A percentile compares a stretch with the other conserved stretches of the same genome.
These are phyloP conservation scores for Luffa aegyptiaca DNA, from an alignment of 306 rosid genomes.

Conservation along the genomic window DNA sequence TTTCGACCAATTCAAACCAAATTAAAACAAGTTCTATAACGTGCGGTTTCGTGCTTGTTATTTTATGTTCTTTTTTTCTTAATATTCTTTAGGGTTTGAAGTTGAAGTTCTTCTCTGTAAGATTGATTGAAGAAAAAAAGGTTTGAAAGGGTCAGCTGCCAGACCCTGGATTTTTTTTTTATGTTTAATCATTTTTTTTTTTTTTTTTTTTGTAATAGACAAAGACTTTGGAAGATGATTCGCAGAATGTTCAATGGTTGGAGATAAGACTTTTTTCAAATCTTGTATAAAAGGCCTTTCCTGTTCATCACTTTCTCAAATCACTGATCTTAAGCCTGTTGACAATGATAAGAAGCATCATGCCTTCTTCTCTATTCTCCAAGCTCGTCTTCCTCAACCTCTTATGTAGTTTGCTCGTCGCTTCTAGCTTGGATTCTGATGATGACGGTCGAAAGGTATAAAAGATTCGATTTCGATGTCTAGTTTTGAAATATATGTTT, in stretches of 20 bases:
- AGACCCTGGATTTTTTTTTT: too few relatives aligned
- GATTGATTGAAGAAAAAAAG: too few relatives aligned
- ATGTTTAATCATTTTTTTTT: too few relatives aligned
- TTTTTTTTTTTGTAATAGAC: background rate
- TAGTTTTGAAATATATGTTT: too few relatives aligned
- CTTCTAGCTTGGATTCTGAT: background rate
- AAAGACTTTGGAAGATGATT: background rate
- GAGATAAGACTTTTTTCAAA: background rate
- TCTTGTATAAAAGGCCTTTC: background rate
- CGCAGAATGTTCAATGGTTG: background rate
- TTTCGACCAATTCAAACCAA: background rate
- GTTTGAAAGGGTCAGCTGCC: too few relatives aligned
- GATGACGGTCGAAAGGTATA: background rate
- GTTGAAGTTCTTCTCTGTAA: too few relatives aligned
- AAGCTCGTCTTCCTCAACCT: background rate
- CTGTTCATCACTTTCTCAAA: background rate
- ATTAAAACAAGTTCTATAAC: background rate
- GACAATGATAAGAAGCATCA: background rate
- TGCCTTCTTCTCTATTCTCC: background rate
- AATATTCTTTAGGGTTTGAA: too few relatives aligned
- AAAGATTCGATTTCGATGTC: too few relatives aligned
- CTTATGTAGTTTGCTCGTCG: background rate
- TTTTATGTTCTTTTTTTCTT: background rate
- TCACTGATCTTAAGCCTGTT: background rate
- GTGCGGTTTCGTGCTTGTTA: background rate